Conservation (phyloP, 805 yeast species). For the Sungouiella blattae region DNA sequence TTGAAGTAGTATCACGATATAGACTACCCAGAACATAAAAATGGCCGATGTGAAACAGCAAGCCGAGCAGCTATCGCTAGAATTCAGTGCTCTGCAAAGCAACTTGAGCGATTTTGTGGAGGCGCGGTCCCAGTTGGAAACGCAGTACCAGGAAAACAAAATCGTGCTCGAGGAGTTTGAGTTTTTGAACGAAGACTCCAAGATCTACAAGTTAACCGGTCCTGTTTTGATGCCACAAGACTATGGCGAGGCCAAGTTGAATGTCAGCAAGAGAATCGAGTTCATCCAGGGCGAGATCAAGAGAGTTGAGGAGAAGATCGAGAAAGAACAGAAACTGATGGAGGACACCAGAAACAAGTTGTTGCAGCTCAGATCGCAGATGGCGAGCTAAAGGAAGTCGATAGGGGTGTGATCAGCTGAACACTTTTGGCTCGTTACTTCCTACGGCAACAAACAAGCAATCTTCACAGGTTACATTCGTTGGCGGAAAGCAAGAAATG, state of each 20-base stretch:
- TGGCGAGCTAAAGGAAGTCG: too few species aligned
- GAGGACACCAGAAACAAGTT: slow-evolving; percentile 58
- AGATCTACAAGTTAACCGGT: slow-evolving; percentile 86
- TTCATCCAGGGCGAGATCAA: slow-evolving; percentile 76
- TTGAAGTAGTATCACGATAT: neutral
- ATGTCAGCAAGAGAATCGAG: slow-evolving; percentile 86
- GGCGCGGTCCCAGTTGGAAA: slow-evolving; percentile 83
- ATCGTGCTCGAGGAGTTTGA: slow-evolving; percentile 84
- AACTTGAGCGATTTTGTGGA: slow-evolving; percentile 52
- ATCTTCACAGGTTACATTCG: too few species aligned
- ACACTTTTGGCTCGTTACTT: too few species aligned
- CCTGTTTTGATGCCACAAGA: slow-evolving; percentile 92
- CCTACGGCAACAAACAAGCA: too few species aligned
- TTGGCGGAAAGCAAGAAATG: too few species aligned
- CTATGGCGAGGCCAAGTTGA: slow-evolving; percentile 70
- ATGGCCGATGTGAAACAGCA: slow-evolving; percentile 31
- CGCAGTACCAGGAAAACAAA: slow-evolving; percentile 90
- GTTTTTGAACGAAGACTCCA: slow-evolving; percentile 59
- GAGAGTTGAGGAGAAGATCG: slow-evolving; percentile 69
- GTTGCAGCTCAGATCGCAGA: slow-evolving; percentile 41
- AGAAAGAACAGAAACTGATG: slow-evolving; percentile 41
- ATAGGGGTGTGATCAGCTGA: too few species aligned
- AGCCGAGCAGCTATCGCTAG: slow-evolving; percentile 43
- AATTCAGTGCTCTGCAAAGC: slow-evolving; percentile 44
- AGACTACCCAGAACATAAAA: too few species aligned